phyloP scores from a whole-genome alignment of 2,329 filamentous ascomycete genomes.

The Colletotrichum cereale region DNA sequence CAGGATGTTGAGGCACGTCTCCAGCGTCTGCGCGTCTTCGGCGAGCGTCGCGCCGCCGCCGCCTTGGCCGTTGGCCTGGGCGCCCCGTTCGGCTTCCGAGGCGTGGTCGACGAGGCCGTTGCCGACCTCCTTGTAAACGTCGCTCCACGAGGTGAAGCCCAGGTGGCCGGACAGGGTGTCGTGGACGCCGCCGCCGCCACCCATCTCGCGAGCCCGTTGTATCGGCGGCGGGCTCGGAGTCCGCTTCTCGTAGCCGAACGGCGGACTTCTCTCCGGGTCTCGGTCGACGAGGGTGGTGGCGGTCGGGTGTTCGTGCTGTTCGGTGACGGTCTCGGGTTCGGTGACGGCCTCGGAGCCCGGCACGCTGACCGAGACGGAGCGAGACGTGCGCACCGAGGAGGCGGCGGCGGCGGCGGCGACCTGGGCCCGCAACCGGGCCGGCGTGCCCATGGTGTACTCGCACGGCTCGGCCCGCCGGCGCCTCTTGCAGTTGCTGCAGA shows the following conservation, averaged over 20 bases:
- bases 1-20: slow-evolving; percentile 56
- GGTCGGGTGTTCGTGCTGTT: neutral
- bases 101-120: slow-evolving; percentile 49
- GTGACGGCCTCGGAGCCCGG: neutral
- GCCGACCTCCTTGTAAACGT: slow-evolving; percentile 57
- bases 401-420: too few species aligned
- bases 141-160: slow-evolving; percentile 58
- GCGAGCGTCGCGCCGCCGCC: neutral
- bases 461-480: slow-evolving; percentile 49
- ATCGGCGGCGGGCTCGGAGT: neutral
- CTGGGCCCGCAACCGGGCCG: slow-evolving; percentile 2
- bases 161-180: slow-evolving; percentile 52
- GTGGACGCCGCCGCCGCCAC: neutral
- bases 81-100: neutral
- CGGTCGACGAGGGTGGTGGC: neutral
- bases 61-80: slow-evolving; percentile 49
- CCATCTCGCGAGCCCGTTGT: neutral
- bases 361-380: neutral
- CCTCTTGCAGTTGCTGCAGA: slow-evolving; percentile 55
- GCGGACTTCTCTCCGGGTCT: neutral
- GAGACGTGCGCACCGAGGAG: neutral
- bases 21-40: slow-evolving; percentile 42
- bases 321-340: slow-evolving; percentile 3
- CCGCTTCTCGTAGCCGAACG: neutral
- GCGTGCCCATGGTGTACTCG: slow-evolving; percentile 47